Base-by-base conservation (phyloP, 2,329 filamentous ascomycete genomes). In the Septoria linicola region DNA sequence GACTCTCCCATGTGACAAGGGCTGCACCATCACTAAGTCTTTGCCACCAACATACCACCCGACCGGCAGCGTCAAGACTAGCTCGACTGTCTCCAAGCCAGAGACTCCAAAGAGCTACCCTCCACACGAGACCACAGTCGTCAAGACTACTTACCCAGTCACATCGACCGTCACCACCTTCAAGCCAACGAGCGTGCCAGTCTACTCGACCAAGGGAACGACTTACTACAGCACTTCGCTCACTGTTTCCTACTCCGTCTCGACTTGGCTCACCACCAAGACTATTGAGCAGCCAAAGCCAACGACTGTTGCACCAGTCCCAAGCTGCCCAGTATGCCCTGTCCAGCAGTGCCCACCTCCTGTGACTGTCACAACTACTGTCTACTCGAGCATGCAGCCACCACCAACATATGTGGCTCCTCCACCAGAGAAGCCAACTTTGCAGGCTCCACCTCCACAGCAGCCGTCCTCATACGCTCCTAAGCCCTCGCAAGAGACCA, bases 71-170 rank as follows among this genome's bases (percentile, higher is more conserved):
- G 31, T 34, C 23, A 27, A 27, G 31, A 34, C 31, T 4, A 34
- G 31, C 31, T n/a, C 11, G 14, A 41, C 44, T 32, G 16, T 37
- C 2, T 47, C 17, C 23, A 37, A 47, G 41, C 14, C 25, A 19
- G 16, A 31, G 23, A 11, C 25, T 19, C 41, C 41, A 32, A 31
- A 39, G 23, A 16, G 8, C 10, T 35, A 47, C 32, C 44, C 44
- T 5, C 35, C 41, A 2, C 21, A 34, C 16, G 19, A 34, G 3
- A 34, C 41, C 19, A 44, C 44, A 13, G n/a, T 16, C 23, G 25
- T 31, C 16, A 19, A 40, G 17, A 48, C 75, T 52, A 87, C 84
- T 73, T 87, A 85, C 79, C 84, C 80, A 63, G 75, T 89, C 72
- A 83, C 83, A 59, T 46, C 46, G 3, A 49, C 60, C n/a, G 31